Conservation (phyloP, 1,284 basidiomycete species). For the Jaminaea rosea region DNA sequence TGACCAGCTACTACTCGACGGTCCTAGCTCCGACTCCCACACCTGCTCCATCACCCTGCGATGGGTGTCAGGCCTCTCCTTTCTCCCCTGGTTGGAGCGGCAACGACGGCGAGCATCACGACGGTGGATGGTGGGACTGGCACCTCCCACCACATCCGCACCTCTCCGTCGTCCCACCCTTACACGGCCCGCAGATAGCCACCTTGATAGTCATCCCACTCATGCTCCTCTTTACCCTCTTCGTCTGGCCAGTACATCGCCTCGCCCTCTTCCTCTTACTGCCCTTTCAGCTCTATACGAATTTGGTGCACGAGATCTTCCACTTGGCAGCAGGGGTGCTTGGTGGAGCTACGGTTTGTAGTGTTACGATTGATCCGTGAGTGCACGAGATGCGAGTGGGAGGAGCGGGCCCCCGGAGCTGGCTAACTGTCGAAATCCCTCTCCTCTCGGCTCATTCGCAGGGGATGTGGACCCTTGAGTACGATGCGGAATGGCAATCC, state of each 20-base stretch:
- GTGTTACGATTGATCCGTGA: not conserved
- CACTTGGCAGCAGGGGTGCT: not conserved
- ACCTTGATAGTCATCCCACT: not conserved
- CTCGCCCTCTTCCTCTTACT: not conserved
- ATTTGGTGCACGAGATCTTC: not conserved
- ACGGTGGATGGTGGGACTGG: not conserved
- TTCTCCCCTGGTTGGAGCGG: constrained; percentile 1
- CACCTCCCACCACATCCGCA: too few relatives aligned
- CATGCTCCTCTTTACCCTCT: not conserved
- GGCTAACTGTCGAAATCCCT: too few relatives aligned
- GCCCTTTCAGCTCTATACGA: not conserved
- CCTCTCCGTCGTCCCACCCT: too few relatives aligned
- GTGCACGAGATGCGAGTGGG: too few relatives aligned
- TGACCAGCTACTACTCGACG: too few relatives aligned
- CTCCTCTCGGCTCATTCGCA: too few relatives aligned
- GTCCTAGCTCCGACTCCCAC: too few relatives aligned
- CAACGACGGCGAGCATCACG: not conserved
- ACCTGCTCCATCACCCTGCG: too few relatives aligned
- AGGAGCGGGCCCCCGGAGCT: too few relatives aligned
- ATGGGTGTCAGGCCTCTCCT: too few relatives aligned
- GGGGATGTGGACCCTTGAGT: not conserved
- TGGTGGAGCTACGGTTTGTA: not conserved
- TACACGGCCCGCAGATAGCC: not conserved
- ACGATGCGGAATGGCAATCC: not conserved
- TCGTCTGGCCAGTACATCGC: not conserved